Base-by-base conservation (phyloP, 1,284 basidiomycete genomes). In the Sanguinoderma infundibulare region DNA sequence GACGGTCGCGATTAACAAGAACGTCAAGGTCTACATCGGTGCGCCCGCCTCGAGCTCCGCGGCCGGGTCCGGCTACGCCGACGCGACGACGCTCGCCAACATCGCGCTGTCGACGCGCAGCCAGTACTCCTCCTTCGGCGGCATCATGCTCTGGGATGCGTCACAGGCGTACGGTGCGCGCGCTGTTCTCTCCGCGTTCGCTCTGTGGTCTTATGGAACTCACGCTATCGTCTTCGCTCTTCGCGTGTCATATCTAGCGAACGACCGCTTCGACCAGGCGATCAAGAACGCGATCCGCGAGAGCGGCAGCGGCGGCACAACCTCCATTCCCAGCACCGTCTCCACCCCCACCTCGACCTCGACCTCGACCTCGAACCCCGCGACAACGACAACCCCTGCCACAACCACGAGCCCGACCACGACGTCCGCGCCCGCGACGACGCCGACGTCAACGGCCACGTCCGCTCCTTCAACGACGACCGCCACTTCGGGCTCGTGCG, bases 61-160 rank as follows among this genome's bases (percentile, higher is more conserved):
- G 2, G 86, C 82, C 3, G 80, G 78, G 15, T 78, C 74, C 5
- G 87, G 87, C 9, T 88, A 82, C 67, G 83, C 85, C 44, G 76
- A 77, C 57, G 75, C 79, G 6, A 73, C 74, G 14, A 80, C 79
- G 3, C 73, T 89, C 35, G 77, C 74, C 3, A 73, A 67, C 52
- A 81, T 87, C 58, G 77, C 82, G 8, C 67, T 74, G 44, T 66
- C 78, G 58, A 84, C 79, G 3, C 78, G 79, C 49, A 67, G 75
- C 15, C 72, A 80, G 60, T 90, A 81, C 69, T 82, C 85, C 10
- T 87, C 85, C n/a, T 90, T 90, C 70, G 88, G 88, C 10, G 88
- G 88, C 39, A 77, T 87, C 22, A 90, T 90, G 88, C 75, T 89
- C 53, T 83, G 87, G 87, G 87, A 89, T 66, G 82, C 79, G 0